These are phyloP conservation scores for Yarrowia divulgata DNA, from an alignment of 805 yeast genomes.

Conservation along the genomic window DNA sequence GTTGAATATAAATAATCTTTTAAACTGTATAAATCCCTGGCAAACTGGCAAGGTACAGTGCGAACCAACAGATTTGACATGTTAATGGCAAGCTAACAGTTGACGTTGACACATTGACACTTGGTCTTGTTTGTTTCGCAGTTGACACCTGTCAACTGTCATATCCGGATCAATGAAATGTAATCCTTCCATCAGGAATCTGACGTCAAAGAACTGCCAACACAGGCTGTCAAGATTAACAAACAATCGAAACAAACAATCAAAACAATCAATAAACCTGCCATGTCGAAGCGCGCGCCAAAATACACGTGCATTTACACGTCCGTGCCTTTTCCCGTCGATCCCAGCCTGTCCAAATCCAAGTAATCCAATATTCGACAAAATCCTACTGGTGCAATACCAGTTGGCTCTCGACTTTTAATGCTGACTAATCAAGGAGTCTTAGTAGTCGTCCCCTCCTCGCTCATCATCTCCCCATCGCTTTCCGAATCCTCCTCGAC, in stretches of 20 bases:
- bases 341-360: not conserved
- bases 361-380: conserved; percentile 4
- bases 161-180: conserved; percentile 5
- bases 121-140: not conserved
- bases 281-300: conserved; percentile 3
- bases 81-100: not conserved
- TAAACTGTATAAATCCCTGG: conserved; percentile 6
- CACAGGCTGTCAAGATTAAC: not conserved
- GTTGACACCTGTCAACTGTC: conserved; percentile 19
- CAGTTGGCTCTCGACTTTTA: not conserved
- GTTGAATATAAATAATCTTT: conserved; percentile 23
- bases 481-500: conserved; percentile 55
- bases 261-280: conserved; percentile 1
- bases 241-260: not conserved
- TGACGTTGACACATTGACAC: conserved; percentile 13
- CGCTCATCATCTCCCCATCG: conserved; percentile 42
- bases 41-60: not conserved
- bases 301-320: conserved; percentile 8
- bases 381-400: not conserved
- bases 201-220: not conserved
- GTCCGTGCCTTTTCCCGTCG: not conserved
- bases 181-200: not conserved
- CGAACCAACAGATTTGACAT: conserved; percentile 1
- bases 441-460: conserved; percentile 16
- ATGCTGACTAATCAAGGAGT: not conserved